Percentiles rank a stretch among this genome's conserved stretches.
These are phyloP conservation scores for Blastocladiella emersonii DNA, from an alignment of 371 early-diverging fungal species.

Conservation along the genomic window DNA sequence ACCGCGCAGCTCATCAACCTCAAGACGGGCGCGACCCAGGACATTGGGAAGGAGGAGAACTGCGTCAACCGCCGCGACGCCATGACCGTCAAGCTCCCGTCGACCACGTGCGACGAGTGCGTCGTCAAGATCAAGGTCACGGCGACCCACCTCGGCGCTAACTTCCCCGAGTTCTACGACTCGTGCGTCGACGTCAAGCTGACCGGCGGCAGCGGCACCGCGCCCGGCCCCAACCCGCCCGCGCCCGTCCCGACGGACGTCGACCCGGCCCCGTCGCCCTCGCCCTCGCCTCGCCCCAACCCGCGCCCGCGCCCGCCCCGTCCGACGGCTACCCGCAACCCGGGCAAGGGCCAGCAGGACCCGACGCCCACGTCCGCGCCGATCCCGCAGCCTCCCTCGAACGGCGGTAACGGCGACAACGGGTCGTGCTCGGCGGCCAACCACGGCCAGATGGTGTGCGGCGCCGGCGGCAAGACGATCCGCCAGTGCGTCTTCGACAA, in stretches of 20 bases:
- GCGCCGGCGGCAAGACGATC: neutral
- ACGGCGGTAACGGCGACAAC: too few relatives aligned
- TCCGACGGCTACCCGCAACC: neutral
- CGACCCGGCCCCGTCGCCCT: too few relatives aligned
- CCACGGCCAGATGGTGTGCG: neutral
- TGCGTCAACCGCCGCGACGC: neutral
- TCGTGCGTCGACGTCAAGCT: slow-evolving; percentile 1
- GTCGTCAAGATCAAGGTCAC: neutral
- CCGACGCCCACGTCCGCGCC: too few relatives aligned
- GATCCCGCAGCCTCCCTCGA: too few relatives aligned
- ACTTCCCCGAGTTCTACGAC: neutral
- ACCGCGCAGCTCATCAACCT: neutral
- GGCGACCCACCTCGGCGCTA: neutral
- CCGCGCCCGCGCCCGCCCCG: neutral
- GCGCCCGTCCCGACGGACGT: too few relatives aligned
- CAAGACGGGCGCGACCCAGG: neutral
- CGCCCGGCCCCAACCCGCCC: neutral
- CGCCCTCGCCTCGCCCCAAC: neutral
- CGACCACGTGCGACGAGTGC: neutral
- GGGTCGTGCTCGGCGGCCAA: neutral
- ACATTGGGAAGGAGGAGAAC: neutral
- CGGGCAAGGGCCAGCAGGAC: neutral
- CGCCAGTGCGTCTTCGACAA: neutral
- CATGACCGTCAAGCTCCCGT: neutral
- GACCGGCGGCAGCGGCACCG: neutral